Conservation (phyloP, 176 grass and related monocot species). For the Calamus simplicifolius region DNA sequence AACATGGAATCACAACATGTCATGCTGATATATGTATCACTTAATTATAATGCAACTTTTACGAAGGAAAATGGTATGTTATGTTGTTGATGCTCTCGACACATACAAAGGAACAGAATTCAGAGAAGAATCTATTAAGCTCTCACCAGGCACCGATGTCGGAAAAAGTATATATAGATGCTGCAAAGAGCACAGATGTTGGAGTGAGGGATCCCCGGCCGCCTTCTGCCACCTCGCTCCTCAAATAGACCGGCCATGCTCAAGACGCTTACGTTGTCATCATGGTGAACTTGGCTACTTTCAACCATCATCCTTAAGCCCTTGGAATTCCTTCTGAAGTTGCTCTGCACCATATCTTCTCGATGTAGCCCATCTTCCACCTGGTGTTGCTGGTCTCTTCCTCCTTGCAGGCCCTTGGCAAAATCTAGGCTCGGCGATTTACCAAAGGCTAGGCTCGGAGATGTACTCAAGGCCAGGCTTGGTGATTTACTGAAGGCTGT, state of each 20-base stretch:
- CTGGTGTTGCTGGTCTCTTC: background rate
- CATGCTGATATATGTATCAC: background rate
- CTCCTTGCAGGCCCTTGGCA: constrained; percentile 24
- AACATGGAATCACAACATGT: background rate
- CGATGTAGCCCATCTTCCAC: too few relatives aligned
- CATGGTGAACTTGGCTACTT: background rate
- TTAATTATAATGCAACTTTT: too few relatives aligned
- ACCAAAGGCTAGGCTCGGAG: constrained; percentile 42
- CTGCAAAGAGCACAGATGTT: constrained; percentile 47
- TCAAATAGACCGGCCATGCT: background rate
- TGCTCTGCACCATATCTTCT: background rate
- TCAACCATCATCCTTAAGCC: background rate
- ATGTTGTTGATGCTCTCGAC: too few relatives aligned
- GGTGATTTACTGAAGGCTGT: constrained; percentile 17
- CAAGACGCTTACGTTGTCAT: background rate
- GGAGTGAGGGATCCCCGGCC: constrained; percentile 52
- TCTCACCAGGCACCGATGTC: constrained; percentile 48
- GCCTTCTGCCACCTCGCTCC: background rate
- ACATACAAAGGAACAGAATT: too few relatives aligned
- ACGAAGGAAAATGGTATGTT: too few relatives aligned
- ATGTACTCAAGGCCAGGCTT: constrained; percentile 19
- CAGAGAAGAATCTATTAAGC: too few relatives aligned
- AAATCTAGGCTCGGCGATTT: constrained; percentile 51
- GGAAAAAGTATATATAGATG: constrained; percentile 41
- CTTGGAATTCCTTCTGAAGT: background rate